Evolutionary conservation across 2,329 filamentous ascomycete species (phyloP), one percentile per base, ranked within the genome.

Genomic region (Cladosporium sp.): DNA sequence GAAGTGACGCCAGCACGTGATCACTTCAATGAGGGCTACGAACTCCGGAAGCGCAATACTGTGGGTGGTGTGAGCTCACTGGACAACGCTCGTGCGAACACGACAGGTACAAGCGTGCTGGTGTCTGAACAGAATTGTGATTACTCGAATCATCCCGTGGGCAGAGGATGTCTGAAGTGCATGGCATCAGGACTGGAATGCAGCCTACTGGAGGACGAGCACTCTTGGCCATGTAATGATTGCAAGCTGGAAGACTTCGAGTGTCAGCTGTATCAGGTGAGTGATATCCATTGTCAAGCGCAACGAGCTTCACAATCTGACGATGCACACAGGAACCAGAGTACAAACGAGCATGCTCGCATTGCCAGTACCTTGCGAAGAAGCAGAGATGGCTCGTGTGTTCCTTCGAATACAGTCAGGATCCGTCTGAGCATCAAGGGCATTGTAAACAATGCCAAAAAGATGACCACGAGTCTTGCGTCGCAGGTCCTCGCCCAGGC

Each of bases 181-280:
- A 61, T 64, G 13, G 57, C 65, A 1, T 49, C 70, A 4, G 53
- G 64, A 3, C 32, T 68, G 12, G 51, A 63, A 5, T 77, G 75
- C 57, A 69, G 70, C 0, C 64, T 77, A 3, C 50, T 74, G 12
- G 61, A 71, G 3, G 62, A 72, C 52, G 68, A 68, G 13, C 58
- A 60, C 3, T 51, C 58, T 1, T 77, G 74, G 61, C 75, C 74
- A 3, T 77, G 75, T 61, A 39, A 64, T 9, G 60, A 60, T 13
- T 77, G 75, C 56, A 56, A 44, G 4, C 64, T 69, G 36, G 62
- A 61, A 4, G 48, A 67, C 13, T 69, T 73, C 13, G 12, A 10
- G 8, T 77, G 75, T 58, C 68, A 74, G 15, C 63, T 74, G 1
- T 66, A 73, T 35, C 65, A 63, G 3, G 52, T 66, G 36, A 20